These are phyloP conservation scores for Acer saccharum DNA, from an alignment of 345 rosid genomes.

Conservation along the genomic window DNA sequence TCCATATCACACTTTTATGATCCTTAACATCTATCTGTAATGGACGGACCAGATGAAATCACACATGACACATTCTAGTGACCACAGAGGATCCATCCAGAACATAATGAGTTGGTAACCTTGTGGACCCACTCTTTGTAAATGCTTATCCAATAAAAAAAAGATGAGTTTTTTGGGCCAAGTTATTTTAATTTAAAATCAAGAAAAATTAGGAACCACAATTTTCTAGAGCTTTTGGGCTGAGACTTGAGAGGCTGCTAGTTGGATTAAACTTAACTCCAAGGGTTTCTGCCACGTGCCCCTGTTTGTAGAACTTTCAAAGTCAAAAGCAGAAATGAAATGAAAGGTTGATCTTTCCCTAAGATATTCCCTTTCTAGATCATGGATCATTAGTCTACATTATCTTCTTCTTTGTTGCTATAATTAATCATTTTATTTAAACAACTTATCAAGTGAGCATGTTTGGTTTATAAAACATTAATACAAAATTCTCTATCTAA, in stretches of 20 bases:
- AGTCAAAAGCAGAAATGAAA: not conserved
- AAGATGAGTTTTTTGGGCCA: not conserved
- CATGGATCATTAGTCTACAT: not conserved
- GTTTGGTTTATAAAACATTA: no score
- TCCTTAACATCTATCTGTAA: not conserved
- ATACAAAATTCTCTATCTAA: no score
- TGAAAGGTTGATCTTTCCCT: conserved; percentile 1
- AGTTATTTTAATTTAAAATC: conserved; percentile 5
- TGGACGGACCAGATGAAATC: not conserved
- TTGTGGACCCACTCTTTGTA: not conserved
- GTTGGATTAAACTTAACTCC: not conserved
- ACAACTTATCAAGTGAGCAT: no score
- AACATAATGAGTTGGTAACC: not conserved
- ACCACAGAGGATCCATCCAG: not conserved
- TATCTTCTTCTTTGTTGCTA: no score
- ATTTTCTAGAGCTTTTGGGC: not conserved
- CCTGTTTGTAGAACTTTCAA: conserved; percentile 5
- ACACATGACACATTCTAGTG: no score
- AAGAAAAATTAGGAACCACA: conserved; percentile 9
- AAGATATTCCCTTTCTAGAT: not conserved
- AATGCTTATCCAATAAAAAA: not conserved
- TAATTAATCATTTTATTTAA: not conserved
- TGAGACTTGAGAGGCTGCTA: not conserved
- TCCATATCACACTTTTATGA: not conserved
- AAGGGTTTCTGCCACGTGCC: conserved; percentile 9